Conservation (phyloP, 2,329 filamentous ascomycete genomes). For the Trematosphaeria pertusa region DNA sequence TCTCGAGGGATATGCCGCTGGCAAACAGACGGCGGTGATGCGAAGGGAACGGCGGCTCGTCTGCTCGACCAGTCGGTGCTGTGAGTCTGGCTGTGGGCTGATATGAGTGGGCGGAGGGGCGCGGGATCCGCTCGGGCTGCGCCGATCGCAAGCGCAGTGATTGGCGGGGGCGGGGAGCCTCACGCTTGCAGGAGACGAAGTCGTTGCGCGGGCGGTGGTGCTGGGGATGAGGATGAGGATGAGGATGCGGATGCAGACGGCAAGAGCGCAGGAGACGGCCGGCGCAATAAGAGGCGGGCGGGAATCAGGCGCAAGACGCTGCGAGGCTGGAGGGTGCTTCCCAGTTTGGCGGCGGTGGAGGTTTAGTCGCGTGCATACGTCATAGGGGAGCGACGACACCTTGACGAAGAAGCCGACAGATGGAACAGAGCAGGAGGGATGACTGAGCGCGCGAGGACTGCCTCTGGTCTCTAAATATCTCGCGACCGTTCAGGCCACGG, state of each 20-base stretch:
- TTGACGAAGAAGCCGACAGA: neutral
- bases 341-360: constrained; percentile 15
- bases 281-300: constrained; percentile 10
- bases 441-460: constrained; percentile 1
- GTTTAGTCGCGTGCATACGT: constrained; percentile 17
- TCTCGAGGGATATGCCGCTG: neutral
- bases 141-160: constrained; percentile 14
- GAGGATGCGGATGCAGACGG: constrained; percentile 1
- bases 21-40: constrained; percentile 9
- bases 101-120: constrained; percentile 14
- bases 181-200: constrained; percentile 5
- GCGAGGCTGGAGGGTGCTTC: constrained; percentile 15
- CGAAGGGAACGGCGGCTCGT: constrained; percentile 10
- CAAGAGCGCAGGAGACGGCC: constrained; percentile 10
- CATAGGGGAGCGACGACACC: constrained; percentile 8
- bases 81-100: constrained; percentile 2
- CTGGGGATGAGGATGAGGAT: constrained; percentile 5
- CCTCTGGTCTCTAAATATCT: constrained; percentile 5
- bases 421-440: neutral
- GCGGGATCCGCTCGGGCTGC: constrained; percentile 2
- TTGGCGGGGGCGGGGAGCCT: constrained; percentile 8
- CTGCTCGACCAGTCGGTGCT: constrained; percentile 16
- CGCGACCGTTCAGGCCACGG: constrained; percentile 9
- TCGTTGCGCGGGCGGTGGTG: constrained; percentile 5
- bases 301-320: constrained; percentile 19